These are phyloP conservation scores for Malania oleifera DNA, from an alignment of 164 flowering plant genomes.

Conservation along the genomic window DNA sequence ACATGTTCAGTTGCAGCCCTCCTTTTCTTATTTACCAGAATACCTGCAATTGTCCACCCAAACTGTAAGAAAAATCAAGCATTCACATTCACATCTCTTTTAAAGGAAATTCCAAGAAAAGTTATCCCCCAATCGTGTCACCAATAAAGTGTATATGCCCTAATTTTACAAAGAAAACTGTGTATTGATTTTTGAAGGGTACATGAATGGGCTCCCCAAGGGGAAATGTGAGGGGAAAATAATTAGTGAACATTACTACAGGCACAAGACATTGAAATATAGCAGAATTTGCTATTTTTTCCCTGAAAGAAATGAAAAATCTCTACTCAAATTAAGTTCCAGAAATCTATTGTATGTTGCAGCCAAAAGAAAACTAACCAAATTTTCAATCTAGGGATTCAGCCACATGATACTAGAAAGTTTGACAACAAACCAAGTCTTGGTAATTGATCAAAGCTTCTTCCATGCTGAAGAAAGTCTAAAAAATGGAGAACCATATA, in stretches of 20 bases:
- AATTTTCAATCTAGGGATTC: background rate
- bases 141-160: no score
- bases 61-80: background rate
- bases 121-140: background rate
- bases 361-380: background rate
- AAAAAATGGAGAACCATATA: background rate
- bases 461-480: background rate
- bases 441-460: no score
- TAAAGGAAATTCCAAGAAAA: no score
- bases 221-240: no score
- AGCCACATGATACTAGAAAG: background rate
- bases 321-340: background rate
- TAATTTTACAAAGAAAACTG: no score
- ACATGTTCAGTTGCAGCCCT: slow-evolving; percentile 39
- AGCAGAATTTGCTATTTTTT: background rate
- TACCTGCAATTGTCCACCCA: slow-evolving; percentile 23
- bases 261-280: background rate
- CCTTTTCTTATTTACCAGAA: slow-evolving; percentile 28
- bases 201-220: no score
- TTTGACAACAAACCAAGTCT: no score
- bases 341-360: background rate
- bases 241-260: background rate
- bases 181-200: no score
- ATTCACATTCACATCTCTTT: no score
- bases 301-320: no score